phyloP scores from a whole-genome alignment of 495 filamentous ascomycete species.

The Cetradonia linearis region DNA sequence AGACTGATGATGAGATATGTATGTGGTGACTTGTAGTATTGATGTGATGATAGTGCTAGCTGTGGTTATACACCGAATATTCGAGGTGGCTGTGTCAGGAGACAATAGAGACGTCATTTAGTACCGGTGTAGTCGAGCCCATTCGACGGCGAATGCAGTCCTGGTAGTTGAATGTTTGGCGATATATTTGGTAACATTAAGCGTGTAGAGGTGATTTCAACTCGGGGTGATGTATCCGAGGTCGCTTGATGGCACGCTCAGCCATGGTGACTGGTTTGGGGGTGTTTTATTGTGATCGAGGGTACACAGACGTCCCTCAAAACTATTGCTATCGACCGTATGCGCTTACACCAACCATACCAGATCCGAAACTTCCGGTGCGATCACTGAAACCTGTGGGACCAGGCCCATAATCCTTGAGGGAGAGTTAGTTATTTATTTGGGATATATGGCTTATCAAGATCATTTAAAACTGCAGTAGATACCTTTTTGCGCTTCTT shows the following conservation, averaged over 20 bases:
- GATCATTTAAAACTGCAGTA: neutral
- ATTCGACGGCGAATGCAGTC: neutral
- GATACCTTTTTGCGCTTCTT: slow-evolving; percentile 41
- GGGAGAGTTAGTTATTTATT: slow-evolving; percentile 4
- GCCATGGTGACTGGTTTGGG: neutral
- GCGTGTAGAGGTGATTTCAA: neutral
- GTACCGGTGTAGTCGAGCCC: neutral
- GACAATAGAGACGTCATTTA: neutral
- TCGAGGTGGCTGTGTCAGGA: neutral
- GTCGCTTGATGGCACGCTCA: neutral
- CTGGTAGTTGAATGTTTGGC: neutral
- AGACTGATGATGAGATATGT: neutral
- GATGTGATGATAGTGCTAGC: neutral
- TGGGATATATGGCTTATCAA: neutral
- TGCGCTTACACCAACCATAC: slow-evolving; percentile 12
- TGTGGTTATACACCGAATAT: neutral
- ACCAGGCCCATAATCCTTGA: slow-evolving; percentile 14
- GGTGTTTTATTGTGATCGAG: neutral
- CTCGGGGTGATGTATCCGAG: neutral
- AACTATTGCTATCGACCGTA: slow-evolving; percentile 10
- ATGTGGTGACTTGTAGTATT: neutral
- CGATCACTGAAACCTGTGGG: slow-evolving; percentile 15
- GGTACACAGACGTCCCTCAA: slow-evolving; percentile 9
- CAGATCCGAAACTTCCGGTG: slow-evolving; percentile 6
- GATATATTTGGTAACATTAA: neutral